These are phyloP conservation scores for Arabis hirsuta DNA, from an alignment of 345 rosid genomes.

Conservation along the genomic window DNA sequence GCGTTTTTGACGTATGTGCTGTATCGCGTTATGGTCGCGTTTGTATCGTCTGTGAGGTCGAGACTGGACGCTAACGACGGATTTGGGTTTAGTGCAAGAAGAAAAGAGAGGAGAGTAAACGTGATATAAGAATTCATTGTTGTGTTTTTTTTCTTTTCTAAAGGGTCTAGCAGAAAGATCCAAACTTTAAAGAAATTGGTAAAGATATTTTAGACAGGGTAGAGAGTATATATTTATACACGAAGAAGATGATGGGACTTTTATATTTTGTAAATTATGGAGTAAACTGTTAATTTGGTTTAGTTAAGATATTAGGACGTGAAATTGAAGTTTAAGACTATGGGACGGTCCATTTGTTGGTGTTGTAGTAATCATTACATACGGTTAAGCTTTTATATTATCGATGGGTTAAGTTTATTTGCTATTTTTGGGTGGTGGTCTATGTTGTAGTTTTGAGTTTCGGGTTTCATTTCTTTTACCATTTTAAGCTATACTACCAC, in stretches of 20 bases:
- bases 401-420: background rate
- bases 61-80: slow-evolving; percentile 23
- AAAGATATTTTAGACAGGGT: background rate
- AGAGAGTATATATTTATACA: background rate
- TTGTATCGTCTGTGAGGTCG: slow-evolving; percentile 17
- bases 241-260: background rate
- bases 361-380: slow-evolving; percentile 12
- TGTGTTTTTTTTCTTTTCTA: no score
- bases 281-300: background rate
- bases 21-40: slow-evolving; percentile 29
- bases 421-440: background rate
- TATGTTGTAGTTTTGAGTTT: slow-evolving; percentile 5
- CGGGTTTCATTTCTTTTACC: slow-evolving; percentile 11
- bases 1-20: slow-evolving; percentile 61
- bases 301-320: slow-evolving; percentile 20
- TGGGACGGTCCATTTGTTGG: slow-evolving; percentile 1
- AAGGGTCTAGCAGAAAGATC: background rate
- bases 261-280: background rate
- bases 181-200: slow-evolving; percentile 19
- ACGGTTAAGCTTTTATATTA: slow-evolving; percentile 14
- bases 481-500: slow-evolving; percentile 22
- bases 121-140: slow-evolving; percentile 21
- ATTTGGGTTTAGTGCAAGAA: slow-evolving; percentile 26
- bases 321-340: slow-evolving; percentile 20
- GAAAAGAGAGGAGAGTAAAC: slow-evolving; percentile 32